Conservation (phyloP, 192 early-diverging fungal genomes). For the Piromyces finnis region DNA sequence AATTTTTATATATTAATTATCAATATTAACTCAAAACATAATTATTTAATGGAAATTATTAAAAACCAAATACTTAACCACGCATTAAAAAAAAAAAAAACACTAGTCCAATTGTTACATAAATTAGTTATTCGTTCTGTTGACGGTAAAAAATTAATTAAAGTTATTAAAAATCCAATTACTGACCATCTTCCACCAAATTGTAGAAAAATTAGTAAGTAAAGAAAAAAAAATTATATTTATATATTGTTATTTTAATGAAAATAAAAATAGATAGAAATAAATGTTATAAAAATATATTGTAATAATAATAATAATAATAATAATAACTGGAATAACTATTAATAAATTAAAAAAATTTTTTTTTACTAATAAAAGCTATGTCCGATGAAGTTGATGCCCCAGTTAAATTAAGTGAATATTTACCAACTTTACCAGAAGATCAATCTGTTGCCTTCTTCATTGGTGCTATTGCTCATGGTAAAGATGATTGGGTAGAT, state of each 20-base stretch:
- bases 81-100: too few relatives aligned
- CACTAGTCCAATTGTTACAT: slow-evolving; percentile 87
- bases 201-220: slow-evolving; percentile 63
- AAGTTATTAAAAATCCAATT: slow-evolving; percentile 95
- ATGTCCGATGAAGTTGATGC: slow-evolving; percentile 6
- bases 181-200: slow-evolving; percentile 89
- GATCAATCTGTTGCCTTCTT: slow-evolving; percentile 75
- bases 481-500: slow-evolving; percentile 87
- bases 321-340: too few relatives aligned
- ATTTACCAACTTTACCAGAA: slow-evolving; percentile 55
- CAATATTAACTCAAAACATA: too few relatives aligned
- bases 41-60: too few relatives aligned
- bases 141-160: slow-evolving; percentile 83
- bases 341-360: too few relatives aligned
- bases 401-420: slow-evolving; percentile 60
- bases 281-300: too few relatives aligned
- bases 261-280: too few relatives aligned
- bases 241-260: too few relatives aligned
- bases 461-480: slow-evolving; percentile 94
- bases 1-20: too few relatives aligned
- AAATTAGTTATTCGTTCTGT: slow-evolving; percentile 88
- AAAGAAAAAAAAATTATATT: too few relatives aligned
- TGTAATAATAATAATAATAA: too few relatives aligned
- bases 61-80: too few relatives aligned
- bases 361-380: not conserved